Evolutionary conservation across 2,329 filamentous ascomycete genomes (phyloP), one percentile per base, ranked within the genome.

Genomic region (Sarocladium brachiariae): DNA sequence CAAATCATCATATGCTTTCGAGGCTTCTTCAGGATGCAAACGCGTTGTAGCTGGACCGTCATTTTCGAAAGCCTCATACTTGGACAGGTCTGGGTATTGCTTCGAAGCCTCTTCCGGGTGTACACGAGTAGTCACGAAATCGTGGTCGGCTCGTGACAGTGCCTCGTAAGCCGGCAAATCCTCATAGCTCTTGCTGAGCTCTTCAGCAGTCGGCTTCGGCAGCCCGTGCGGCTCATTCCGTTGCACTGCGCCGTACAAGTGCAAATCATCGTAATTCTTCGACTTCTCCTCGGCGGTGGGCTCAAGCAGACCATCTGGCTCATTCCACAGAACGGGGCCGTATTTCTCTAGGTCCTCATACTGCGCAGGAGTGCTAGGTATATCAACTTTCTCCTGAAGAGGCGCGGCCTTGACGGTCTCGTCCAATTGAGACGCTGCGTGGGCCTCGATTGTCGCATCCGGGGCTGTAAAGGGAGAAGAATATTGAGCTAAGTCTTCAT

Each of bases 341-440:
- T 71, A 74, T 34, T 68, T 60, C 51, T 65, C 55, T 41, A 77
- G 58, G 45, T 77, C 73, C 2, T 72, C 61, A 51, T 74, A 70
- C 49, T 66, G 59, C 13, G 59, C 50, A 34, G 66, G 58, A 37
- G 66, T 55, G 6, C 49, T 51, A 1, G 56, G 53, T 5, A 61
- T 56, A 19, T 65, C 59, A 16, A 71, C 62, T 50, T 70, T 65
- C 31, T 65, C 48, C 25, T 65, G 59, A 13, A 69, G 61, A n/a
- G 68, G 63, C 39, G 65, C 63, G 35, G 70, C 70, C 51, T 66
- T 63, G 27, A 54, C 53, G 1, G 60, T 65, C 9, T 55, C 51
- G 35, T 65, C 59, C 52, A 62, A 58, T 30, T 64, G 61, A 7
- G 57, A 53, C 3, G 55, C 58, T 37, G 64, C 63, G 13, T 57